Percentiles rank a stretch among this genome's conserved stretches.
phyloP scores from a whole-genome alignment of 495 filamentous ascomycete species.

The Penicillium subrubescens region DNA sequence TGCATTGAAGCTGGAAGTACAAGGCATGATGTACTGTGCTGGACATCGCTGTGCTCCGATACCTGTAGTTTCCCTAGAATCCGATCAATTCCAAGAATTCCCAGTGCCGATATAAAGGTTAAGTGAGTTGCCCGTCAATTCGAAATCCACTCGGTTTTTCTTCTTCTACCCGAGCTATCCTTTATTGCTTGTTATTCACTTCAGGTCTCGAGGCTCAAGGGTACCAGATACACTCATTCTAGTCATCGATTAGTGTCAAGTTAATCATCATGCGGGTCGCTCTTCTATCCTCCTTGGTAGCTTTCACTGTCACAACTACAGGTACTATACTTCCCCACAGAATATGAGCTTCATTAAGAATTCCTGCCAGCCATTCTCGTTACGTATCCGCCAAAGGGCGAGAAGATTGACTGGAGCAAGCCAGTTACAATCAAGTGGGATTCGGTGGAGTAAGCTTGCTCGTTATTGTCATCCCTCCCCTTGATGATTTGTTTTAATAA shows the following conservation, averaged over 20 bases:
- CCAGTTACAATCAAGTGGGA: conserved; percentile 37
- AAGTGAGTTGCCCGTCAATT: conserved; percentile 18
- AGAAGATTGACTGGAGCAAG: conserved; percentile 25
- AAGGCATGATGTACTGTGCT: conserved; percentile 19
- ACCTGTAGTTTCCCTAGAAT: conserved; percentile 16
- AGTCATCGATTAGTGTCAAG: not conserved
- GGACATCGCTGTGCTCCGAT: conserved; percentile 19
- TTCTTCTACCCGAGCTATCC: not conserved
- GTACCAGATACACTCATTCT: not conserved
- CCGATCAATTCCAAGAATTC: not conserved
- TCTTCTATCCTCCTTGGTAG: conserved; percentile 19
- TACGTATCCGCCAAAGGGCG: conserved; percentile 26
- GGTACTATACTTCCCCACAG: conserved; percentile 8
- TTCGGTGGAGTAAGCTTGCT: conserved; percentile 27
- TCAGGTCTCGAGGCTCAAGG: not conserved
- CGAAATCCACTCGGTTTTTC: not conserved
- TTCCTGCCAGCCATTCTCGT: conserved; percentile 26
- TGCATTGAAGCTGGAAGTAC: conserved; percentile 15
- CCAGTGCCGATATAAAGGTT: conserved; percentile 1
- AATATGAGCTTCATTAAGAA: not conserved
- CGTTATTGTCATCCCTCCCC: not conserved
- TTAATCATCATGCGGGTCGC: conserved; percentile 22
- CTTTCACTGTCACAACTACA: conserved; percentile 23
- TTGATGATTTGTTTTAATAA: conserved; percentile 5
- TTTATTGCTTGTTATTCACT: conserved; percentile 1